phyloP scores from a whole-genome alignment of 345 rosid species.

The Gossypium sturtianum region DNA sequence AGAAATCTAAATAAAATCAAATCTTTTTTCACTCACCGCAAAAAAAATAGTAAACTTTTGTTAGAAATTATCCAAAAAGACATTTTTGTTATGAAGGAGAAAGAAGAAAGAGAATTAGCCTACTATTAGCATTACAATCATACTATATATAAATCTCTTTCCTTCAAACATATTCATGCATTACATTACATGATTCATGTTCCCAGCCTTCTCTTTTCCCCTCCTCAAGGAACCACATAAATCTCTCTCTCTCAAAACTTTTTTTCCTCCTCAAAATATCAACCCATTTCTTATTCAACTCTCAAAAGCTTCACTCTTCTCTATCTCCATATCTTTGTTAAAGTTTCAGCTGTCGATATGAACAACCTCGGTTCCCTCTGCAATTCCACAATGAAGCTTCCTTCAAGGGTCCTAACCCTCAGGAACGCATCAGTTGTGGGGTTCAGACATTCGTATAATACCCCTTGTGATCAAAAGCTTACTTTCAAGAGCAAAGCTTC shows the following conservation, averaged over 20 bases:
- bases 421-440: constrained; percentile 20
- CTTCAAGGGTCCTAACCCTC: constrained; percentile 28
- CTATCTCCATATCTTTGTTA: background rate
- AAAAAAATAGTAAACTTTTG: background rate
- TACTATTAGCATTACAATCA: background rate
- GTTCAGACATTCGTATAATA: background rate
- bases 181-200: background rate
- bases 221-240: background rate
- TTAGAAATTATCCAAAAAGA: background rate
- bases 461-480: background rate
- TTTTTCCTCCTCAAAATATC: background rate
- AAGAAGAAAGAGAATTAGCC: background rate
- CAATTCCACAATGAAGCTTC: constrained; percentile 34
- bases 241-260: background rate
- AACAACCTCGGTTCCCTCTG: constrained; percentile 27
- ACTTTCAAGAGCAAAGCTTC: constrained; percentile 1
- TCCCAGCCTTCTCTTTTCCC: background rate
- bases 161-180: background rate
- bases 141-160: background rate
- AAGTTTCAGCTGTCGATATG: constrained; percentile 21
- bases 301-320: background rate
- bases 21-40: background rate
- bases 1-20: no score
- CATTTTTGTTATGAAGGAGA: background rate
- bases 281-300: background rate